Evolutionary conservation across 2,329 filamentous ascomycete genomes (phyloP).

Genomic region (Eutypa lata): DNA sequence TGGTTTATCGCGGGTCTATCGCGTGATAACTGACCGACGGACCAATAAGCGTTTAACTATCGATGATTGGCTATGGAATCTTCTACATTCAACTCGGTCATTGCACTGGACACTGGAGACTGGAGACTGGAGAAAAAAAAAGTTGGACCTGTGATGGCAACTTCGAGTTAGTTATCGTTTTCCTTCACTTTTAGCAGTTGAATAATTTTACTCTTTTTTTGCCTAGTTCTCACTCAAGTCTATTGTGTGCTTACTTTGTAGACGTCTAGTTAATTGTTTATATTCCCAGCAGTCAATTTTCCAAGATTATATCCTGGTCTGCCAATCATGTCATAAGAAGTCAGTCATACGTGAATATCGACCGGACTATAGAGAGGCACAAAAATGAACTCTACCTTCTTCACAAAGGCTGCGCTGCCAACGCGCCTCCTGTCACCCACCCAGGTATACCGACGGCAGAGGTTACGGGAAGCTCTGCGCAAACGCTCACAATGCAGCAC

Average conservation of each 20-base stretch:
- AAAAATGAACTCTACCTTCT: constrained; percentile 46
- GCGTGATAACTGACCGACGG: no score
- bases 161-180: background rate
- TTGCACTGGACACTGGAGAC: background rate
- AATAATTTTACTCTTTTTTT: no score
- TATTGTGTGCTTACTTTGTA: no score
- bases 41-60: background rate
- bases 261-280: no score
- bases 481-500: constrained; percentile 27
- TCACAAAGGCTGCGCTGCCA: constrained; percentile 45
- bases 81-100: background rate
- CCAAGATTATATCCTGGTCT: no score
- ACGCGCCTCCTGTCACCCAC: constrained; percentile 43
- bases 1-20: no score
- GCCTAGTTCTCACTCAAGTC: no score
- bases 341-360: background rate
- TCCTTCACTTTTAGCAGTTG: no score
- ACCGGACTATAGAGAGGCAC: constrained; percentile 1
- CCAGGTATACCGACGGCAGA: constrained; percentile 37
- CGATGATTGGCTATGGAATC: constrained; percentile 3
- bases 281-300: no score
- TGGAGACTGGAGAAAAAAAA: constrained; percentile 27
- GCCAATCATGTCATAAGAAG: background rate
- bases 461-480: constrained; percentile 37
- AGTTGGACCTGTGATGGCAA: constrained; percentile 22